phyloP scores from a whole-genome alignment of 129 eudicot genomes.

The Helichrysum umbraculigerum region DNA sequence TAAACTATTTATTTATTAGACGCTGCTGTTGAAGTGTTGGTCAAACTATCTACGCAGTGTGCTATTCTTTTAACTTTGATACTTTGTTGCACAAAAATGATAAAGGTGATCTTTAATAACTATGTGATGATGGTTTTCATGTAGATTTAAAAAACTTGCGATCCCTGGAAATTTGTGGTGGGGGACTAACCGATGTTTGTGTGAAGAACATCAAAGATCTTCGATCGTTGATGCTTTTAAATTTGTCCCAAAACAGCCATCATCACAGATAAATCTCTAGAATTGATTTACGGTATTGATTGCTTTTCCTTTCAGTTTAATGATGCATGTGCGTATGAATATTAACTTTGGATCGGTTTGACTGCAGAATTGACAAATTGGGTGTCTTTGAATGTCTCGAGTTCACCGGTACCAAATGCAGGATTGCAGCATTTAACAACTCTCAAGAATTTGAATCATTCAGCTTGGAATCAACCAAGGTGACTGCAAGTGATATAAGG shows the following conservation, averaged over 20 bases:
- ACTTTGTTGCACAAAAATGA: not conserved
- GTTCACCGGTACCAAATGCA: slow-evolving; percentile 71
- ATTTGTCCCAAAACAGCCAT: slow-evolving; percentile 84
- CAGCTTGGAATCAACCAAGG: slow-evolving; percentile 88
- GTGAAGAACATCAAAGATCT: slow-evolving; percentile 94
- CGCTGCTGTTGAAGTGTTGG: too few relatives aligned
- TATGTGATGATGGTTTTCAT: slow-evolving; percentile 7
- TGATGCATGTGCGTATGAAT: not conserved
- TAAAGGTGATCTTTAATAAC: not conserved
- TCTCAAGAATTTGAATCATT: slow-evolving; percentile 75
- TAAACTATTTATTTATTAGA: too few relatives aligned
- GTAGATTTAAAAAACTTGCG: slow-evolving; percentile 73
- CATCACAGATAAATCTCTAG: slow-evolving; percentile 78
- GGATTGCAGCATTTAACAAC: slow-evolving; percentile 71
- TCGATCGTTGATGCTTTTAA: slow-evolving; percentile 63
- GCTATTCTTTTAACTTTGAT: slow-evolving; percentile 7
- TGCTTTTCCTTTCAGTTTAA: not conserved
- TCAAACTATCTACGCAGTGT: slow-evolving; percentile 61
- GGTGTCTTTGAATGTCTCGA: slow-evolving; percentile 78
- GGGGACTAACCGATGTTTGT: slow-evolving; percentile 88
- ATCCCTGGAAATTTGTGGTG: slow-evolving; percentile 91
- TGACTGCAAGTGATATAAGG: slow-evolving; percentile 79
- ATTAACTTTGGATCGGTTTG: not conserved
- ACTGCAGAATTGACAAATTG: slow-evolving; percentile 75
- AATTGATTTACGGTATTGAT: slow-evolving; percentile 74